A percentile compares a stretch with the other conserved stretches of the same genome.
These are phyloP conservation scores for Phoma herbarum DNA, from an alignment of 2,329 filamentous ascomycete genomes.

Conservation along the genomic window DNA sequence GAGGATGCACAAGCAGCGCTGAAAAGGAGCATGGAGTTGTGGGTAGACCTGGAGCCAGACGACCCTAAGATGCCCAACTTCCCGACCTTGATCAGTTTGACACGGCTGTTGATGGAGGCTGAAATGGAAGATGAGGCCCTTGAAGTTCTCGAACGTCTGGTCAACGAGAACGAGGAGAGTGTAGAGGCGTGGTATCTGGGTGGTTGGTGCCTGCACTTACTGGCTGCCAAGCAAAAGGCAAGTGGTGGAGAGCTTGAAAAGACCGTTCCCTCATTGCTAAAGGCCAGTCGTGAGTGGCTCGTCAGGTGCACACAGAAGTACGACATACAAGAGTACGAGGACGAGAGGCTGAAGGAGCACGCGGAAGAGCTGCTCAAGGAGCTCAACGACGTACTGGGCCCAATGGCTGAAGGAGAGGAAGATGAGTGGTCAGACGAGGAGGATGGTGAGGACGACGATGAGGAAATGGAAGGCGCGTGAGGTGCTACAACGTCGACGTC, in stretches of 20 bases:
- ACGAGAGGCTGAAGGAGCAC: constrained; percentile 79
- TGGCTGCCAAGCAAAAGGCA: constrained; percentile 72
- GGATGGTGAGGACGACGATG: constrained; percentile 48
- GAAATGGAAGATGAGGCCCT: constrained; percentile 86
- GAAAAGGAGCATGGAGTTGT: constrained; percentile 79
- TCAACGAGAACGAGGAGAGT: constrained; percentile 89
- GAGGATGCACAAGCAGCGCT: constrained; percentile 85
- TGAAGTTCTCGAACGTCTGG: constrained; percentile 81
- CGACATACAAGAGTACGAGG: constrained; percentile 80
- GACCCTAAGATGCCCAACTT: constrained; percentile 84
- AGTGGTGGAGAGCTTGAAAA: constrained; percentile 59
- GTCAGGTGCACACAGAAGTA: constrained; percentile 84
- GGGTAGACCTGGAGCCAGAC: constrained; percentile 79
- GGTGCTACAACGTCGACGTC: neutral
- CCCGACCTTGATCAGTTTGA: constrained; percentile 81
- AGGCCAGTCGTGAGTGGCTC: constrained; percentile 83
- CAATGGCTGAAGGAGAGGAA: constrained; percentile 54
- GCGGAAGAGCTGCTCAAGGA: constrained; percentile 72
- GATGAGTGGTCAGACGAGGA: constrained; percentile 52
- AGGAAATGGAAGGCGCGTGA: constrained; percentile 53
- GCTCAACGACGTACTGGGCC: constrained; percentile 56
- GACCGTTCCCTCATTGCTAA: constrained; percentile 66
- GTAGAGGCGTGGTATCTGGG: constrained; percentile 98
- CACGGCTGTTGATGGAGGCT: constrained; percentile 88
- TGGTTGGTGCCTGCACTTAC: constrained; percentile 87